Evolutionary conservation across 2,329 filamentous ascomycete species (phyloP), one percentile per base, ranked within the genome.

Genomic region (Endoconidiophora polonica): DNA sequence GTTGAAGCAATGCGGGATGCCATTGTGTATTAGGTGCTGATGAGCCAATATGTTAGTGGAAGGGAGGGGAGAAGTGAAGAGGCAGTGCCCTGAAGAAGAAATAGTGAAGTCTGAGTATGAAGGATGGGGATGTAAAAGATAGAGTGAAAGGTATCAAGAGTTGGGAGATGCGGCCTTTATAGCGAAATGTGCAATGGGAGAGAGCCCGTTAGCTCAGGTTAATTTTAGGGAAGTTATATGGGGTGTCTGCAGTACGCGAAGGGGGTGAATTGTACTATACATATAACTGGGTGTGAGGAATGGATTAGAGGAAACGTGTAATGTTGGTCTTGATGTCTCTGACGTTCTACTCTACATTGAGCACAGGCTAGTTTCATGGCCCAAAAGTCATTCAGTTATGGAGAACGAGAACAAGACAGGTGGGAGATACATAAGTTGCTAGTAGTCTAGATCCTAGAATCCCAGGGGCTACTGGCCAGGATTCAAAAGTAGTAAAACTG

Each of bases 1-100:
- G 58, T 49, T 44, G 58, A 50, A 38, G 58, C 58, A n/a, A 60
- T 52, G 52, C 63, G 62, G 49, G 58, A 55, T 52, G 59, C 58
- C 56, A 60, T 49, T 49, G 57, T 58, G 29, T 36, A 37, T 40
- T 39, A 33, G 29, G 12, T 9, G 29, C 9, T 33, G 38, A n/a
- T 48, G 44, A 37, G 26, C 14, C 12, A 14, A 42, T 36, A 22
- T 46, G 56, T 49, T 46, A 58, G 56, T 47, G 61, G 60, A 20
- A 57, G 54, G 44, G 23, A 40, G 40, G 33, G 16, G 33, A 44
- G 29, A 40, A 41, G 26, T 22, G 23, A 33, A 33, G 29, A 33
- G 29, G 12, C 29, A 33, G 12, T 9, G 29, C 29, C 12, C 29
- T 18, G 16, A 18, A 40, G 33, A 23, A n/a, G 6, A 22, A 18